These are phyloP conservation scores for Fomes fomentarius DNA, from an alignment of 1,284 basidiomycete genomes.

Conservation along the genomic window DNA sequence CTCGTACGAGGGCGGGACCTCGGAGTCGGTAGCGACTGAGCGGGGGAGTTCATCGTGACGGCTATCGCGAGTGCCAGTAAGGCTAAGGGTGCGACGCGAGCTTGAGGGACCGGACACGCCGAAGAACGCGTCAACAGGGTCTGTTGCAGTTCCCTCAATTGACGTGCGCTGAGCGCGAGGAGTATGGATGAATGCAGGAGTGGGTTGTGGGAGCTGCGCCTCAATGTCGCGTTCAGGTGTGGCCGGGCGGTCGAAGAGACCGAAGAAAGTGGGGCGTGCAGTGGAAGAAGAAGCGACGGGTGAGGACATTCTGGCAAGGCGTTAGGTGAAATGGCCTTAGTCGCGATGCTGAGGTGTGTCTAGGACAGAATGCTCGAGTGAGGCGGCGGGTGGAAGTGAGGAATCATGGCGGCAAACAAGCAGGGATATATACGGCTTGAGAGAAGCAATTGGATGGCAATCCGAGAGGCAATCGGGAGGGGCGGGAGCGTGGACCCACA, in stretches of 20 bases:
- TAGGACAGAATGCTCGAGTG: background rate
- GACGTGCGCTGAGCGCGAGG: slow-evolving; percentile 13
- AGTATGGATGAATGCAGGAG: slow-evolving; percentile 9
- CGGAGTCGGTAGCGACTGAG: slow-evolving; percentile 10
- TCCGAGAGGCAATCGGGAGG: slow-evolving; percentile 1
- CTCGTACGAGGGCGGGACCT: slow-evolving; percentile 31
- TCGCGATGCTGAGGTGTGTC: background rate
- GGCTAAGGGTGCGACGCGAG: slow-evolving; percentile 17
- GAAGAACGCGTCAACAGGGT: slow-evolving; percentile 36
- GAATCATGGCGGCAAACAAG: slow-evolving; percentile 4
- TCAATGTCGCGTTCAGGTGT: slow-evolving; percentile 14
- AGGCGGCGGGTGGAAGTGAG: slow-evolving; percentile 7
- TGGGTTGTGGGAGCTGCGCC: slow-evolving; percentile 6
- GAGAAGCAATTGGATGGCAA: slow-evolving; percentile 13
- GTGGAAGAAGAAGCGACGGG: slow-evolving; percentile 9
- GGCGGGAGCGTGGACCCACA: background rate
- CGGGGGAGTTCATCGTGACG: slow-evolving; percentile 28
- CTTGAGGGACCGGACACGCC: slow-evolving; percentile 25
- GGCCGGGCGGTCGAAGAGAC: slow-evolving; percentile 20
- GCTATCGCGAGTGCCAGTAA: slow-evolving; percentile 31
- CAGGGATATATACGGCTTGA: slow-evolving; percentile 5
- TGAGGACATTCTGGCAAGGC: slow-evolving; percentile 8
- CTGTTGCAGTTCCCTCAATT: slow-evolving; percentile 17
- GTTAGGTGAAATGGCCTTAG: background rate
- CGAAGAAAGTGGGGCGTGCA: slow-evolving; percentile 19